A percentile compares a stretch with the other conserved stretches of the same genome.
phyloP scores from a whole-genome alignment of 495 filamentous ascomycete species.

The Aspergillus mulundensis region DNA sequence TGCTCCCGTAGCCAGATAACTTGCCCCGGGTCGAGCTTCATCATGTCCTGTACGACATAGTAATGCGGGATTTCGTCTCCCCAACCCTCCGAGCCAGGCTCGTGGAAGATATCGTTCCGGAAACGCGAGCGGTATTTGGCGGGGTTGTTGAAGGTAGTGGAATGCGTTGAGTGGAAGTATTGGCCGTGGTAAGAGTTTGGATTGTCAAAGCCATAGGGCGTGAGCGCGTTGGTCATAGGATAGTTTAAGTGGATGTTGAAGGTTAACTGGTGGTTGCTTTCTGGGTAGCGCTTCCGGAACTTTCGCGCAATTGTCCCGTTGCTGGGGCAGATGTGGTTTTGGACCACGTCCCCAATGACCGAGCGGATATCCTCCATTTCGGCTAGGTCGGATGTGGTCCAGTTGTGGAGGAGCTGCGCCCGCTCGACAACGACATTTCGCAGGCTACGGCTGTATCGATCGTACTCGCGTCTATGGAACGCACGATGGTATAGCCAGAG shows the following conservation, averaged over 20 bases:
- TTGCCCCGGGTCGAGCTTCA: conserved; percentile 59
- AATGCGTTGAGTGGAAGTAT: conserved; percentile 24
- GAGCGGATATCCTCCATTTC: conserved; percentile 53
- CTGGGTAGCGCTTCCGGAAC: conserved; percentile 52
- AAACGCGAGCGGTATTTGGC: conserved; percentile 29
- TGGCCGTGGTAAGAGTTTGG: conserved; percentile 19
- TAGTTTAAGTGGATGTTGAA: conserved; percentile 55
- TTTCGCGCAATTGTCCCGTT: conserved; percentile 57
- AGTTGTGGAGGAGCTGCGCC: conserved; percentile 54
- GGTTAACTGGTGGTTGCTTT: conserved; percentile 42
- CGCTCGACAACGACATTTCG: conserved; percentile 44
- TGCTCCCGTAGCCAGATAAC: conserved; percentile 53
- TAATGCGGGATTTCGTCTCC: conserved; percentile 61
- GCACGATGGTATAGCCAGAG: conserved; percentile 63
- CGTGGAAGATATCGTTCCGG: conserved; percentile 37
- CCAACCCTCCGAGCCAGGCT: conserved; percentile 48
- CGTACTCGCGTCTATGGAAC: conserved; percentile 48
- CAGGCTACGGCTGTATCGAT: conserved; percentile 44
- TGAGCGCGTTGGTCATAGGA: conserved; percentile 16
- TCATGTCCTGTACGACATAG: conserved; percentile 63
- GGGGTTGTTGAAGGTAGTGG: conserved; percentile 17
- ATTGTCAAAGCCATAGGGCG: conserved; percentile 9
- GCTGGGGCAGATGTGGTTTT: conserved; percentile 55
- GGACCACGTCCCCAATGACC: conserved; percentile 49
- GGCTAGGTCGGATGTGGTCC: conserved; percentile 48